These are phyloP conservation scores for Lonicera japonica DNA, from an alignment of 129 eudicot genomes.

Conservation along the genomic window DNA sequence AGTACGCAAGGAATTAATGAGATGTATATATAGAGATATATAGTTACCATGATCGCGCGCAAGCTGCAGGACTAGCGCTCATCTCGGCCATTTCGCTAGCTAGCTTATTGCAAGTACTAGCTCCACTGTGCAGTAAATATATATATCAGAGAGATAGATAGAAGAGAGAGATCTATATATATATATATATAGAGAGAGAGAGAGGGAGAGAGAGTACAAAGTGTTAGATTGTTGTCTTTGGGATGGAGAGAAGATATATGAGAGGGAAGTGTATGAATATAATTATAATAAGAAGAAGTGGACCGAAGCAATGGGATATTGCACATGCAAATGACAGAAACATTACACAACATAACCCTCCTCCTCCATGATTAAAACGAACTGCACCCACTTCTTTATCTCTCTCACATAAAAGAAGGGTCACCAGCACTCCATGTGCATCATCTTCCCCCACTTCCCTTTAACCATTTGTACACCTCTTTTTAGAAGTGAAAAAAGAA, in stretches of 20 bases:
- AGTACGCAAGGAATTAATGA: too few species aligned
- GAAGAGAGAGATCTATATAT: conserved; percentile 12
- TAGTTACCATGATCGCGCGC: conserved; percentile 66
- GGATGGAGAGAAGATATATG: conserved; percentile 19
- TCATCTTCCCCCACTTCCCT: conserved; percentile 36
- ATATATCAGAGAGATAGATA: conserved; percentile 13
- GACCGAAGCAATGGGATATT: conserved; percentile 38
- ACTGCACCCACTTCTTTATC: conserved; percentile 38
- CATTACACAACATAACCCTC: neutral
- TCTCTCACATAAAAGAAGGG: conserved; percentile 20
- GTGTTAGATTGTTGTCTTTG: conserved; percentile 45
- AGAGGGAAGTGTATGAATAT: too few species aligned
- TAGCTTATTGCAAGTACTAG: too few species aligned
- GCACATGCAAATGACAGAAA: conserved; percentile 91
- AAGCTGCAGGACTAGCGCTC: conserved; percentile 45
- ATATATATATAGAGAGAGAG: conserved; percentile 16
- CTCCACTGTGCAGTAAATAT: conserved; percentile 16
- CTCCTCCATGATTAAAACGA: conserved; percentile 66
- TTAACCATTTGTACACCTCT: conserved; percentile 15
- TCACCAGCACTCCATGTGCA: conserved; percentile 48
- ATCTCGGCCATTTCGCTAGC: conserved; percentile 13
- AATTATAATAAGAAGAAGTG: conserved; percentile 52
- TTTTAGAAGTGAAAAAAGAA: neutral
- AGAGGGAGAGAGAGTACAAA: conserved; percentile 41
- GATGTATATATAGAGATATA: neutral